A percentile compares a stretch with the other conserved stretches of the same genome.
phyloP scores from a whole-genome alignment of 257 asterid species.

The Rhazya stricta region DNA sequence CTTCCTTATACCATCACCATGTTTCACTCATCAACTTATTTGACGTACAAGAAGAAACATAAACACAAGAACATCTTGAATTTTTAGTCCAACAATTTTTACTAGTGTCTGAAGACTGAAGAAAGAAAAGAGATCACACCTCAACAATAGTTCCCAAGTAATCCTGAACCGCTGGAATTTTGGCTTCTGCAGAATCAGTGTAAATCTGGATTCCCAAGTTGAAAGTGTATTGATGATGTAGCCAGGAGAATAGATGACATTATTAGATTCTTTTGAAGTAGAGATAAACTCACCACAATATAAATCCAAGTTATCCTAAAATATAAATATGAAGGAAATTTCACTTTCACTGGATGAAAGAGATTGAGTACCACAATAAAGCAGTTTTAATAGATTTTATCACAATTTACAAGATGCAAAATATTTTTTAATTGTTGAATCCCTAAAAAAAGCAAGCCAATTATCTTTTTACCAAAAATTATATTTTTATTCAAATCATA shows the following conservation, averaged over 20 bases:
- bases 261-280: background rate
- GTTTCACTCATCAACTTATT: background rate
- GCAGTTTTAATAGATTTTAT: too few species aligned
- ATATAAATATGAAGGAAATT: background rate
- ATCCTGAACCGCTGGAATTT: constrained; percentile 88
- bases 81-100: background rate
- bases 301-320: background rate
- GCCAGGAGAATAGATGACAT: background rate
- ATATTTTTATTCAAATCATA: too few species aligned
- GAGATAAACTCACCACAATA: background rate
- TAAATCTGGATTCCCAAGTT: constrained; percentile 50
- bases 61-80: background rate
- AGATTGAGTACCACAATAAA: background rate
- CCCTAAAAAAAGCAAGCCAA: background rate
- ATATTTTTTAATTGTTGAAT: background rate
- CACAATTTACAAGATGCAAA: background rate
- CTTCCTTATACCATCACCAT: background rate
- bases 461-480: too few species aligned
- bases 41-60: background rate
- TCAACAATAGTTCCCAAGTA: constrained; percentile 82
- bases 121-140: constrained; percentile 37
- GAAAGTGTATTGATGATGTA: background rate
- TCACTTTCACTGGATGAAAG: background rate
- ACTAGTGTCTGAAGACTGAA: background rate
- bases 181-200: constrained; percentile 75